Evolutionary conservation across 2,329 filamentous ascomycete species (phyloP).

Genomic region (Diaporthe sp.): DNA sequence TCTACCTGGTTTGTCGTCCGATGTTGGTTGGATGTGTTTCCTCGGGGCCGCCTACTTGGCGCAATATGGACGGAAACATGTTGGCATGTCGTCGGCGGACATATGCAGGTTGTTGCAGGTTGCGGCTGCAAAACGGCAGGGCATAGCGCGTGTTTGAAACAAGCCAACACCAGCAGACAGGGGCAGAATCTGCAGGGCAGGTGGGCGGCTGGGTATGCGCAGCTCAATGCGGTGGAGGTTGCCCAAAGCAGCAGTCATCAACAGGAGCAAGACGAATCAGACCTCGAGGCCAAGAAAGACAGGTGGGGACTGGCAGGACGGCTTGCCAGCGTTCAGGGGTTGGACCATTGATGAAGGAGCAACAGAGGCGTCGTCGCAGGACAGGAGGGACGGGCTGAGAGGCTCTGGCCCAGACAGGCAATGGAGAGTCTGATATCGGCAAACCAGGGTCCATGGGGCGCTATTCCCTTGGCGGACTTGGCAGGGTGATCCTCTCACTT

Average conservation of each 20-base stretch:
- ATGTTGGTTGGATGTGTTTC: slow-evolving; percentile 19
- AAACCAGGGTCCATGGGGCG: slow-evolving; percentile 6
- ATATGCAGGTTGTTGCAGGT: slow-evolving; percentile 12
- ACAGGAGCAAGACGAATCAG: slow-evolving; percentile 25
- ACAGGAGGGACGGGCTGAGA: slow-evolving; percentile 2
- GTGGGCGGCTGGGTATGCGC: slow-evolving; percentile 33
- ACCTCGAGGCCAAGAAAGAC: background rate
- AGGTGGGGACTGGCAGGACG: slow-evolving; percentile 18
- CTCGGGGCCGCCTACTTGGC: slow-evolving; percentile 29
- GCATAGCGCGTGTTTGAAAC: slow-evolving; percentile 39
- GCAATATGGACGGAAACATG: slow-evolving; percentile 28
- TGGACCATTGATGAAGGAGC: slow-evolving; percentile 8
- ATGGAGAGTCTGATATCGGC: slow-evolving; percentile 16
- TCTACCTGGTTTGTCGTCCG: background rate
- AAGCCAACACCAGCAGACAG: slow-evolving; percentile 27
- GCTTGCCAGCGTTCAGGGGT: slow-evolving; percentile 19
- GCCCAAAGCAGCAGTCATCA: slow-evolving; percentile 14
- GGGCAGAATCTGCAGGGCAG: slow-evolving; percentile 24
- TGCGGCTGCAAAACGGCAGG: slow-evolving; percentile 28
- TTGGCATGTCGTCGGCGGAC: slow-evolving; percentile 19
- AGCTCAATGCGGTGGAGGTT: slow-evolving; percentile 31
- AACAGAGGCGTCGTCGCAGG: slow-evolving; percentile 12
- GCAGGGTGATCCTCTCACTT: slow-evolving; percentile 35
- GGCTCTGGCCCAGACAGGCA: slow-evolving; percentile 11
- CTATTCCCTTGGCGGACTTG: slow-evolving; percentile 37